phyloP scores from a whole-genome alignment of 768 basidiomycete species.

The Rhizopogon salebrosus region DNA sequence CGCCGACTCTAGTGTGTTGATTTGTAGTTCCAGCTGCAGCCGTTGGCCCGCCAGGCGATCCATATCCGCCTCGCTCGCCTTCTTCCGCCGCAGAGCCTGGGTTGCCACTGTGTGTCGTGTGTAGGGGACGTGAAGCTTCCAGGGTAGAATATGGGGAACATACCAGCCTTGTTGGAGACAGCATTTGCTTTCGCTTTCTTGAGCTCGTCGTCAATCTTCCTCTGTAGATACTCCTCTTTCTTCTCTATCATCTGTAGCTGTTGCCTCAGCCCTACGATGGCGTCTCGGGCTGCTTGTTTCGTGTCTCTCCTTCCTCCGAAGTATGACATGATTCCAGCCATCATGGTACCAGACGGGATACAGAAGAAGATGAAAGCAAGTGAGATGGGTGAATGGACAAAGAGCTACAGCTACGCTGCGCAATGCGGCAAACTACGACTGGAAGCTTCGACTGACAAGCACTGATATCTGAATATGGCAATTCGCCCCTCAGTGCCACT shows the following conservation, averaged over 20 bases:
- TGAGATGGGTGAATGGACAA: not conserved
- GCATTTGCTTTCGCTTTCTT: slow-evolving; percentile 92
- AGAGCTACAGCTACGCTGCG: slow-evolving; percentile 7
- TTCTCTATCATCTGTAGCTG: slow-evolving; percentile 97
- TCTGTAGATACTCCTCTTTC: slow-evolving; percentile 96
- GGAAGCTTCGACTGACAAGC: slow-evolving; percentile 1
- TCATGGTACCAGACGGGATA: slow-evolving; percentile 36
- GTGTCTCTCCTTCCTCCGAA: slow-evolving; percentile 82
- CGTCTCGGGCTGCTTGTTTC: slow-evolving; percentile 82
- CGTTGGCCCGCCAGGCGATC: slow-evolving; percentile 81
- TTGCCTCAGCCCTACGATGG: slow-evolving; percentile 89
- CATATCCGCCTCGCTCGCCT: slow-evolving; percentile 79
- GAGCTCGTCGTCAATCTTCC: slow-evolving; percentile 93
- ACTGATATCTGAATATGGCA: slow-evolving; percentile 23
- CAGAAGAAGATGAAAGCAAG: slow-evolving; percentile 1
- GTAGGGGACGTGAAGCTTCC: not conserved
- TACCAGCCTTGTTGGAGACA: slow-evolving; percentile 88
- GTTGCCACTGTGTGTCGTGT: slow-evolving; percentile 60
- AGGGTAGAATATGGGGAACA: slow-evolving; percentile 28
- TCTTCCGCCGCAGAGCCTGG: slow-evolving; percentile 90
- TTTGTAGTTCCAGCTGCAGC: slow-evolving; percentile 91
- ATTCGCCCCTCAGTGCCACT: slow-evolving; percentile 5
- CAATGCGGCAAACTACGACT: not conserved
- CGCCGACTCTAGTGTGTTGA: slow-evolving; percentile 94
- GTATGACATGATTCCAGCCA: slow-evolving; percentile 81